Percentiles rank a stretch among this genome's conserved stretches.
Evolutionary conservation across 495 filamentous ascomycete species (phyloP).

Genomic region (Podospora bellae-mahoneyi): DNA sequence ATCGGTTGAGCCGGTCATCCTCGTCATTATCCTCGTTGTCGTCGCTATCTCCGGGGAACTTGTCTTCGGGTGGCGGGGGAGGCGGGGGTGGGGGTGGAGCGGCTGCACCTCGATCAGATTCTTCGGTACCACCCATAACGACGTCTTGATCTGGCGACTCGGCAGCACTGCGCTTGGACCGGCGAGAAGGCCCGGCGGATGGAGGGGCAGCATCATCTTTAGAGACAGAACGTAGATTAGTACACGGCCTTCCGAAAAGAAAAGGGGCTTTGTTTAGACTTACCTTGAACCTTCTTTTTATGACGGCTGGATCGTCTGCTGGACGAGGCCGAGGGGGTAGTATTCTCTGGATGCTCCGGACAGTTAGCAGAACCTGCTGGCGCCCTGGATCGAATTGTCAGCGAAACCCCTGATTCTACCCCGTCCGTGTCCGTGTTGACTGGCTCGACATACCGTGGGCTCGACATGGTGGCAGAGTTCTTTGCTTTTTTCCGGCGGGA

Average conservation of each 20-base stretch:
- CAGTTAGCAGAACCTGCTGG: slow-evolving; percentile 37
- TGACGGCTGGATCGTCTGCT: slow-evolving; percentile 67
- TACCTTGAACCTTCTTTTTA: slow-evolving; percentile 49
- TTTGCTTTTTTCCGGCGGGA: slow-evolving; percentile 60
- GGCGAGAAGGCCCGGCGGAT: slow-evolving; percentile 42
- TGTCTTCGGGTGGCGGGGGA: slow-evolving; percentile 41
- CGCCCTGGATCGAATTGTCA: slow-evolving; percentile 27
- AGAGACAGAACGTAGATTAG: slow-evolving; percentile 1
- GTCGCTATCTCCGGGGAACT: slow-evolving; percentile 49
- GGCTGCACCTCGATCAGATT: slow-evolving; percentile 56
- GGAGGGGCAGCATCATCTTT: slow-evolving; percentile 24
- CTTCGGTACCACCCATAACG: slow-evolving; percentile 57
- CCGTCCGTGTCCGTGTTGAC: background rate
- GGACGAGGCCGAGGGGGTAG: slow-evolving; percentile 48
- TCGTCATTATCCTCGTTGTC: slow-evolving; percentile 50
- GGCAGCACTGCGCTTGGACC: slow-evolving; percentile 53
- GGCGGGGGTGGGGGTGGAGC: slow-evolving; percentile 38
- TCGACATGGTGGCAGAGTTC: slow-evolving; percentile 71
- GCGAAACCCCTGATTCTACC: slow-evolving; percentile 8
- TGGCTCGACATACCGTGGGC: slow-evolving; percentile 60
- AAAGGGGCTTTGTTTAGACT: slow-evolving; percentile 11
- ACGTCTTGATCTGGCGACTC: slow-evolving; percentile 51
- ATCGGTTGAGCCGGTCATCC: slow-evolving; percentile 41
- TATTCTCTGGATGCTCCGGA: slow-evolving; percentile 29
- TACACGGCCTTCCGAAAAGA: background rate